Evolutionary conservation across 352 stramenopile genomes (phyloP).

Genomic region (Pythium pyrilobum): DNA sequence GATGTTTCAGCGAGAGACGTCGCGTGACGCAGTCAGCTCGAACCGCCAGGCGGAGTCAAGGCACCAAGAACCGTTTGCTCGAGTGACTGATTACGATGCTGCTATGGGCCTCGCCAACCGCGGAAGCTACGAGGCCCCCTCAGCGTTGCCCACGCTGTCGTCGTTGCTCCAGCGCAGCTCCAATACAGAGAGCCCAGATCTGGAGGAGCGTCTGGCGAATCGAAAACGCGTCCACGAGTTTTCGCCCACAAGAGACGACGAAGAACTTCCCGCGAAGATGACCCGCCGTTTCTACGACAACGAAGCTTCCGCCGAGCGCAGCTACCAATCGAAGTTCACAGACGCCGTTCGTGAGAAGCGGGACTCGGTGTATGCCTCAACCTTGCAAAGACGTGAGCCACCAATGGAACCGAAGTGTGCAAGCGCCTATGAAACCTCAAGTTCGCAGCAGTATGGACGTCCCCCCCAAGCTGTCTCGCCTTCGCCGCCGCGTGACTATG

Average conservation of each 20-base stretch:
- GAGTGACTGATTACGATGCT: not conserved
- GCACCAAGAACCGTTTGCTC: not conserved
- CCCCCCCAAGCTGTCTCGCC: too few species aligned
- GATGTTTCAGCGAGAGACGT: not conserved
- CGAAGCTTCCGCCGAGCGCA: not conserved
- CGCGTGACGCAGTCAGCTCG: not conserved
- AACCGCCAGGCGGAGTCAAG: not conserved
- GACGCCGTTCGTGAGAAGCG: not conserved
- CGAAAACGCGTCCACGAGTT: slow-evolving; percentile 13
- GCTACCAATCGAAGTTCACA: not conserved
- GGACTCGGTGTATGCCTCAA: not conserved
- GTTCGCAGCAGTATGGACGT: not conserved
- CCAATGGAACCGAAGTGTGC: not conserved
- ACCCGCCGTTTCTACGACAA: slow-evolving; percentile 8
- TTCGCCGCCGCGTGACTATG: not conserved
- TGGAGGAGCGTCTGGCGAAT: slow-evolving; percentile 1
- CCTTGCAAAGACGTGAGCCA: not conserved
- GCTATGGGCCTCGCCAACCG: not conserved
- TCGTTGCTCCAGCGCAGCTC: slow-evolving; percentile 12
- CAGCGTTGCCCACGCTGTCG: slow-evolving; percentile 12
- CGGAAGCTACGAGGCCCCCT: not conserved
- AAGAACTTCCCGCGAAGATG: not conserved
- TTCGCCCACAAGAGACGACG: not conserved
- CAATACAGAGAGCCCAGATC: slow-evolving; percentile 1
- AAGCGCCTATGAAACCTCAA: not conserved